Evolutionary conservation across 768 basidiomycete genomes (phyloP).

Genomic region (Boletellus ananas): DNA sequence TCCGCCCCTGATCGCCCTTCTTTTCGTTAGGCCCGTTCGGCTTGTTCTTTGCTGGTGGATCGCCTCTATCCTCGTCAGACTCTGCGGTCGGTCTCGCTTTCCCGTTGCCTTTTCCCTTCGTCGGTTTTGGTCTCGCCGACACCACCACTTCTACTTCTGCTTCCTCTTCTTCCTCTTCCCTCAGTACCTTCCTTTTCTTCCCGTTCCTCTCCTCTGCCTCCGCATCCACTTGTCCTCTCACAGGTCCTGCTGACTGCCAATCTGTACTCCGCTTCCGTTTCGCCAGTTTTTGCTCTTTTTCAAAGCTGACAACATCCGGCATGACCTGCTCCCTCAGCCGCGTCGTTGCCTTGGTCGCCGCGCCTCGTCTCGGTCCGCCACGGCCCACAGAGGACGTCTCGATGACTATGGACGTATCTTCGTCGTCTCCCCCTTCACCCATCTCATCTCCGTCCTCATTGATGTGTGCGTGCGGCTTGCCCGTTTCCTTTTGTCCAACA

Average conservation of each 20-base stretch:
- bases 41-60: conserved; percentile 5
- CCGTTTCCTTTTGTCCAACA: not conserved
- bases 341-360: conserved; percentile 47
- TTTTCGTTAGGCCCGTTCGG: conserved; percentile 2
- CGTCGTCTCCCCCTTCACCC: not conserved
- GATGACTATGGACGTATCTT: conserved; percentile 7
- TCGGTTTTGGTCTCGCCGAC: conserved; percentile 11
- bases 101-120: conserved; percentile 7
- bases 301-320: conserved; percentile 70
- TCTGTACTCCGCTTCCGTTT: conserved; percentile 32
- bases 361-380: conserved; percentile 43
- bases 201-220: conserved; percentile 17
- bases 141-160: conserved; percentile 20
- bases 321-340: conserved; percentile 54
- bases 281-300: conserved; percentile 56
- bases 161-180: conserved; percentile 19
- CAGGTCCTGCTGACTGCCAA: conserved; percentile 23
- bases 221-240: conserved; percentile 1
- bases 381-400: conserved; percentile 16
- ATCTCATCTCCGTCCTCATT: not conserved
- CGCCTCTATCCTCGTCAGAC: conserved; percentile 5
- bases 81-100: not conserved
- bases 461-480: not conserved
- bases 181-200: conserved; percentile 19
- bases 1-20: conserved; percentile 8